Conservation (phyloP, 805 yeast species). For the Henningerozyma blattae region DNA sequence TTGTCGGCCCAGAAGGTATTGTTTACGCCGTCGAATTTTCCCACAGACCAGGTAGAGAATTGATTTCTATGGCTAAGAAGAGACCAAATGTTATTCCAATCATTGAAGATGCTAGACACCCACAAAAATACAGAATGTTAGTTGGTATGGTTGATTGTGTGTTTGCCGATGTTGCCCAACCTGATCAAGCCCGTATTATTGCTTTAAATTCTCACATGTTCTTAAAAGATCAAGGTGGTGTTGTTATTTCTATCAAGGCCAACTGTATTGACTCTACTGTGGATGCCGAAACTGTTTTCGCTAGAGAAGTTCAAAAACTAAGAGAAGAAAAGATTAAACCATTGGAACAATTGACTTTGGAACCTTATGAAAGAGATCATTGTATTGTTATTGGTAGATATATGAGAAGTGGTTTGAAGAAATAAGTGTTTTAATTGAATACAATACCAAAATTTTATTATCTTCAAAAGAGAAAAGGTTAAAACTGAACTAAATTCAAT, state of each 20-base stretch:
- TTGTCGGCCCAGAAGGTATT: conserved; percentile 98
- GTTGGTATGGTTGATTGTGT: conserved; percentile 98
- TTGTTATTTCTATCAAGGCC: conserved; percentile 96
- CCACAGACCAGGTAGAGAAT: conserved; percentile 99
- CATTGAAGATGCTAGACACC: conserved; percentile 99
- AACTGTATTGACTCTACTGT: conserved; percentile 99
- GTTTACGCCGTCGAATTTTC: conserved; percentile 99
- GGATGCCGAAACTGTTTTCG: conserved; percentile 98
- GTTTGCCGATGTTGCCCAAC: conserved; percentile 99
- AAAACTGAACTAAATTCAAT: too few relatives aligned
- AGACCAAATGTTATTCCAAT: conserved; percentile 98
- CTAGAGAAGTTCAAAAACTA: conserved; percentile 97
- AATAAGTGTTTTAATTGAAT: too few relatives aligned
- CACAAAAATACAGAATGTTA: conserved; percentile 98
- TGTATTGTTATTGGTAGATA: conserved; percentile 97
- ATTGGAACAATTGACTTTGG: conserved; percentile 94
- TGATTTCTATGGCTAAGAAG: conserved; percentile 99
- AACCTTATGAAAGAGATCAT: conserved; percentile 99
- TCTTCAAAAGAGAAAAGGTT: too few relatives aligned
- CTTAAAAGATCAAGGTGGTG: conserved; percentile 97
- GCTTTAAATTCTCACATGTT: conserved; percentile 97
- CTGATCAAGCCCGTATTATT: conserved; percentile 99
- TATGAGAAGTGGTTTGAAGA: conserved; percentile 68
- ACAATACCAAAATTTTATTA: too few relatives aligned
- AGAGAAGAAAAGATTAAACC: conserved; percentile 99